Evolutionary conservation across 208 protist genomes (phyloP).

Genomic region (Wallacemonas sp.): DNA sequence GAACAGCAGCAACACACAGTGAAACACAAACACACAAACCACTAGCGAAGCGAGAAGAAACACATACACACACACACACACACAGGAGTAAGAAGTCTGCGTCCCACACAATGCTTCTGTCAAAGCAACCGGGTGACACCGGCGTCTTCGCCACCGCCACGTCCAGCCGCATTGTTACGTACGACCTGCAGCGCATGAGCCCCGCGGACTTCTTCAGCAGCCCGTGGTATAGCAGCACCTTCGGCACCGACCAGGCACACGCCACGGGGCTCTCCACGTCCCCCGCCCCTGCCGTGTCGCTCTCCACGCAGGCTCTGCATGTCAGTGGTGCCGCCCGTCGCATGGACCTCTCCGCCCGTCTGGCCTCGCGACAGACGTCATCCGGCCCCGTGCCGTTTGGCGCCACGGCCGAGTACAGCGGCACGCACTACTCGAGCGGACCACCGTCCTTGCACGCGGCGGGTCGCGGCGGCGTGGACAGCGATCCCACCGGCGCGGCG

Average conservation of each 20-base stretch:
- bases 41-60: neutral
- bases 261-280: neutral
- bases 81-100: too few species aligned
- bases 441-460: neutral
- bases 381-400: neutral
- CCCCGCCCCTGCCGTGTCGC: neutral
- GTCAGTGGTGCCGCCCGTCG: neutral
- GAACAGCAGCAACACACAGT: neutral
- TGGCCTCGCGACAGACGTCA: neutral
- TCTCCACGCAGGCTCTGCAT: slow-evolving; percentile 13
- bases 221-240: neutral
- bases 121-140: slow-evolving; percentile 66
- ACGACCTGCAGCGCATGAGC: slow-evolving; percentile 29
- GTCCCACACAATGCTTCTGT: slow-evolving; percentile 65
- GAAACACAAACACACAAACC: neutral
- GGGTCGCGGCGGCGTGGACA: neutral
- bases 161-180: slow-evolving; percentile 36
- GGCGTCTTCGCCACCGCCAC: slow-evolving; percentile 71
- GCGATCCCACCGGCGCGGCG: neutral
- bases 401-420: neutral
- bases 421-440: neutral
- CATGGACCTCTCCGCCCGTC: neutral
- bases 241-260: neutral
- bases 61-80: slow-evolving; percentile 10
- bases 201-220: slow-evolving; percentile 10